These are phyloP conservation scores for Austroboletus novae-zelandiae DNA, from an alignment of 1,284 basidiomycete species.

Conservation along the genomic window DNA sequence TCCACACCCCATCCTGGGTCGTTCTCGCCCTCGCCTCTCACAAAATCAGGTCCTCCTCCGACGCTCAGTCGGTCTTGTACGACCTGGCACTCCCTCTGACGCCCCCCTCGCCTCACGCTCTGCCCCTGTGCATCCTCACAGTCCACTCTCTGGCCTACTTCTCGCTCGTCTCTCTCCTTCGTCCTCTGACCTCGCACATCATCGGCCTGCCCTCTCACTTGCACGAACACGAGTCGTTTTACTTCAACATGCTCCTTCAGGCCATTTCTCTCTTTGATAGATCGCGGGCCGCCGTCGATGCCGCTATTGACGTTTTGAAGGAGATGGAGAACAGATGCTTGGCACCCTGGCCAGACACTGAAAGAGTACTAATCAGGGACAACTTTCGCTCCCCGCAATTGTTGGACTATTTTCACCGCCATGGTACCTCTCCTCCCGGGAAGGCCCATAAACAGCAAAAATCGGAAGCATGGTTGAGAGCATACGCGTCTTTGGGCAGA, in stretches of 20 bases:
- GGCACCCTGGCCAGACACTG: slow-evolving; percentile 42
- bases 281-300: slow-evolving; percentile 40
- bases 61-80: slow-evolving; percentile 21
- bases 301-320: slow-evolving; percentile 42
- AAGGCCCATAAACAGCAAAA: slow-evolving; percentile 1
- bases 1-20: slow-evolving; percentile 47
- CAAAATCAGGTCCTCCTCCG: slow-evolving; percentile 37
- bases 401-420: slow-evolving; percentile 42
- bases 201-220: slow-evolving; percentile 42
- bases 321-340: slow-evolving; percentile 45
- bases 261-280: slow-evolving; percentile 44
- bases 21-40: slow-evolving; percentile 49
- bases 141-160: slow-evolving; percentile 50
- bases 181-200: slow-evolving; percentile 38
- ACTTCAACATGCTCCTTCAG: slow-evolving; percentile 58
- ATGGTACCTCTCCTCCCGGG: neutral
- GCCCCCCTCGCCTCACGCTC: slow-evolving; percentile 33
- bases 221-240: slow-evolving; percentile 33
- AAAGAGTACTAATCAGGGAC: slow-evolving; percentile 46
- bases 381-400: slow-evolving; percentile 49
- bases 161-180: slow-evolving; percentile 42
- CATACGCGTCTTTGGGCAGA: slow-evolving; percentile 44
- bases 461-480: slow-evolving; percentile 44
- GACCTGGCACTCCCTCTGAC: slow-evolving; percentile 22
- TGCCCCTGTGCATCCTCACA: slow-evolving; percentile 41